Base-by-base conservation (phyloP, 129 eudicot species). In the Pseudognaphalium luteoalbum region DNA sequence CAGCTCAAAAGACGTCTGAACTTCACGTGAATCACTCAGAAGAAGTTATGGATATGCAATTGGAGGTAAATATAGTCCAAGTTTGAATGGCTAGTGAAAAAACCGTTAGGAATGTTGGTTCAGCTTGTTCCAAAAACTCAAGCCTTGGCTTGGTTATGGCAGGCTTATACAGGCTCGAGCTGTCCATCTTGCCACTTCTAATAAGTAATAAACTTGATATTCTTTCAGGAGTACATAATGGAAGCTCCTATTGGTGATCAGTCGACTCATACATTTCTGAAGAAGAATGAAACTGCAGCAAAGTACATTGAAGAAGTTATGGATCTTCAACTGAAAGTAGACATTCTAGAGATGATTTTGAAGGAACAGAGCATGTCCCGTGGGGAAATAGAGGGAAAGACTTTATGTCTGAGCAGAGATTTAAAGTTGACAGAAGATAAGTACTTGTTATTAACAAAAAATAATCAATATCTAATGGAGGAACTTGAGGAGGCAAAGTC, bases 281-380 rank as follows among this genome's bases (percentile, higher is more conserved):
- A 64, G 58, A 85, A 61, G 51, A n/a, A 51, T 54, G 85, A 51
- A 81, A 66, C 68, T 85, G 47, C 68, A 44, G 66, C 66, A 76
- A 83, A 78, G 33, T 85, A 75, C 29, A 65, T 77, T 39, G 93
- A 90, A 70, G 91, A 88, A 54, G 58, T 87, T 37, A 33, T 87
- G 83, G 76, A 87, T 79, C 83, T 88, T 74, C 93, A 88, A 66
- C 74, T 94, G 80, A 95, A 94, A 85, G 66, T 87, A 76, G 99
- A 95, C 76, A 91, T 91, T 81, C 44, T 95, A 25, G 86, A 89
- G 82, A 83, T 76, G 57, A 87, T 91, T 72, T 83, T 89, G 61
- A 85, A 87, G 81, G 99, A 95, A 82, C 88, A 91, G 85, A 87
- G 79, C 74, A 83, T 81, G 37, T 73, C 81, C 41, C 78, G 71